These are phyloP conservation scores for Fusarium hostae DNA, from an alignment of 2,329 filamentous ascomycete species.

Conservation along the genomic window DNA sequence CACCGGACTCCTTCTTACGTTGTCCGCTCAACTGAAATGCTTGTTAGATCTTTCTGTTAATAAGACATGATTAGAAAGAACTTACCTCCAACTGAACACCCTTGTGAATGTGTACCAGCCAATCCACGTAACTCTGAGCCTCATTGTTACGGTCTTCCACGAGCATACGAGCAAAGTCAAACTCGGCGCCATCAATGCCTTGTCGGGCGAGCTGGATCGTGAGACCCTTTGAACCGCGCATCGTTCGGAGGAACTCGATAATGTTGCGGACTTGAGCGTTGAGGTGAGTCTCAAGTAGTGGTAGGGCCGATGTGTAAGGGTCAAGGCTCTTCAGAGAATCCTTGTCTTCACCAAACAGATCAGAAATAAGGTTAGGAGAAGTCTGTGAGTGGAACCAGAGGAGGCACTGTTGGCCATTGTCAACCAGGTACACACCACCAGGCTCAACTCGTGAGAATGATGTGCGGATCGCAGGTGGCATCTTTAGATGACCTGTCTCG, in stretches of 20 bases:
- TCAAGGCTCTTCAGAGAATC: constrained; percentile 78
- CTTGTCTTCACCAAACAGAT: constrained; percentile 86
- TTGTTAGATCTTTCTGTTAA: constrained; percentile 17
- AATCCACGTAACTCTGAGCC: constrained; percentile 97
- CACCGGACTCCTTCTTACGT: constrained; percentile 72
- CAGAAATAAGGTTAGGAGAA: constrained; percentile 88
- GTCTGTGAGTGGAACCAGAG: constrained; percentile 94
- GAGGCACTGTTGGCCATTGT: constrained; percentile 92
- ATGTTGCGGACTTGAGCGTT: constrained; percentile 97
- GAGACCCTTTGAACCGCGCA: constrained; percentile 86
- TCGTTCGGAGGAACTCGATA: constrained; percentile 82
- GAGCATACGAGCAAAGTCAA: constrained; percentile 90
- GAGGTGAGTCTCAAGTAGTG: constrained; percentile 88
- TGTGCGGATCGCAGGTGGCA: constrained; percentile 83
- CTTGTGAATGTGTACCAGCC: constrained; percentile 95
- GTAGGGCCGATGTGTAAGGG: constrained; percentile 81
- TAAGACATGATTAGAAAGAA: constrained; percentile 8
- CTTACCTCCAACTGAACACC: constrained; percentile 89
- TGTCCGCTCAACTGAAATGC: constrained; percentile 71
- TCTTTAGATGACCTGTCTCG: constrained; percentile 84
- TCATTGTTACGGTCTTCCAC: constrained; percentile 98
- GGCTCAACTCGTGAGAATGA: constrained; percentile 91
- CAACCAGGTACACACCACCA: constrained; percentile 92
- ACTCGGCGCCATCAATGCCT: constrained; percentile 93
- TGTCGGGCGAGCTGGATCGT: constrained; percentile 92